These are phyloP conservation scores for Podila clonocystis DNA, from an alignment of 192 early-diverging fungal genomes.

Conservation along the genomic window DNA sequence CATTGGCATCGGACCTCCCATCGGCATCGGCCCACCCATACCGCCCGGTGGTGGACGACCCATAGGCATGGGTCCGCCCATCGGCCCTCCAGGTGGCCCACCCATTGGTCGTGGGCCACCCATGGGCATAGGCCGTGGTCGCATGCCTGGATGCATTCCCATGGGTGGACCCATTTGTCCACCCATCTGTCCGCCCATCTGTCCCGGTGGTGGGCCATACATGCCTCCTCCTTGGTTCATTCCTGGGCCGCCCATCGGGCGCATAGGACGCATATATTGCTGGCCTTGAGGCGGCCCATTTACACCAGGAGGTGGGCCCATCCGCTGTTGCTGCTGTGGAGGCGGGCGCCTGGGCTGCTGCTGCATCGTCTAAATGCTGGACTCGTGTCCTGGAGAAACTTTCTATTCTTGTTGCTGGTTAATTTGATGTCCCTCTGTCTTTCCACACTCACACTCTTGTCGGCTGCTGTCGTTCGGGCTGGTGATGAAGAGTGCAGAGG, in stretches of 20 bases:
- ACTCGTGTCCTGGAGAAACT: no score
- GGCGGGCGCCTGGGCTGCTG: slow-evolving; percentile 44
- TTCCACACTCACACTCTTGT: no score
- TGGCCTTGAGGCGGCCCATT: slow-evolving; percentile 31
- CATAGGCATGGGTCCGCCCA: slow-evolving; percentile 18
- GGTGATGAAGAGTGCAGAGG: no score
- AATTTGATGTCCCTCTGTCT: no score
- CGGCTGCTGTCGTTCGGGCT: no score
- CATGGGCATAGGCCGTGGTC: background rate
- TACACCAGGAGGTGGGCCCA: slow-evolving; percentile 18
- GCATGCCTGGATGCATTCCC: slow-evolving; percentile 2
- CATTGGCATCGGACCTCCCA: slow-evolving; percentile 3
- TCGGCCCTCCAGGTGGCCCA: slow-evolving; percentile 18
- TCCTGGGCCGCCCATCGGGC: slow-evolving; percentile 36
- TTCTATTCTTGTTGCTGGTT: no score
- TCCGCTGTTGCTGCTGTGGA: slow-evolving; percentile 29
- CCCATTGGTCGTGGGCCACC: slow-evolving; percentile 31
- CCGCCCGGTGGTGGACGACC: background rate
- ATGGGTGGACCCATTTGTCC: slow-evolving; percentile 23
- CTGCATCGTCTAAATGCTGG: slow-evolving; percentile 20
- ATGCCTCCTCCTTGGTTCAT: slow-evolving; percentile 8
- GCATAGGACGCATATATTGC: slow-evolving; percentile 28
- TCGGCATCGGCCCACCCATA: slow-evolving; percentile 16
- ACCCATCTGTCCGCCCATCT: slow-evolving; percentile 39
- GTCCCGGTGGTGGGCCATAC: slow-evolving; percentile 13